Evolutionary conservation across 2,329 filamentous ascomycete species (phyloP).

Genomic region (Colletotrichum eleusines): DNA sequence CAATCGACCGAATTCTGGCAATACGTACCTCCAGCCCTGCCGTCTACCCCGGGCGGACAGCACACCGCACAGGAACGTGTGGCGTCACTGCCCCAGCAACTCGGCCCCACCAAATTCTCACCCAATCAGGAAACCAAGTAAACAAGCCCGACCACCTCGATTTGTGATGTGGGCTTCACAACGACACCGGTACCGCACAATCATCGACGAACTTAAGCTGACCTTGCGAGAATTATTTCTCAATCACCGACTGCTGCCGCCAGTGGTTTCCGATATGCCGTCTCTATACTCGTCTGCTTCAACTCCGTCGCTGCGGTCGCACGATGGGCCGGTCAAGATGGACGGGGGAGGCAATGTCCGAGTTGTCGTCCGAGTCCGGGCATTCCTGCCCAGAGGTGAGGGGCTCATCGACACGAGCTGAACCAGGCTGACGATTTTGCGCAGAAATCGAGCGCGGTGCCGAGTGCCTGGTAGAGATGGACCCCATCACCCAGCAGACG

Average conservation of each 20-base stretch:
- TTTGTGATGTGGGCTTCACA: constrained; percentile 43
- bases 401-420: not conserved
- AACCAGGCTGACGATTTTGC: constrained; percentile 15
- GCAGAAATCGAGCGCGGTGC: constrained; percentile 85
- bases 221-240: constrained; percentile 57
- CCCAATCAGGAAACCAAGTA: constrained; percentile 43
- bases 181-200: constrained; percentile 55
- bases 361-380: constrained; percentile 84
- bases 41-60: not conserved
- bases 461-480: constrained; percentile 91
- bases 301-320: constrained; percentile 81
- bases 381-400: constrained; percentile 81
- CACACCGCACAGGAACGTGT: constrained; percentile 32
- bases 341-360: constrained; percentile 81
- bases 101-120: constrained; percentile 36
- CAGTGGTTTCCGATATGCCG: constrained; percentile 51
- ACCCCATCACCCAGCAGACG: constrained; percentile 86
- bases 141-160: constrained; percentile 41
- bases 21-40: constrained; percentile 12
- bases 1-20: not conserved
- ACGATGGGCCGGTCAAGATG: constrained; percentile 74
- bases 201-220: constrained; percentile 55
- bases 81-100: constrained; percentile 43
- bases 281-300: constrained; percentile 76
- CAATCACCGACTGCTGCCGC: constrained; percentile 60